Conservation (phyloP, 352 stramenopile species). For the Phytophthora fragariaefolia region DNA sequence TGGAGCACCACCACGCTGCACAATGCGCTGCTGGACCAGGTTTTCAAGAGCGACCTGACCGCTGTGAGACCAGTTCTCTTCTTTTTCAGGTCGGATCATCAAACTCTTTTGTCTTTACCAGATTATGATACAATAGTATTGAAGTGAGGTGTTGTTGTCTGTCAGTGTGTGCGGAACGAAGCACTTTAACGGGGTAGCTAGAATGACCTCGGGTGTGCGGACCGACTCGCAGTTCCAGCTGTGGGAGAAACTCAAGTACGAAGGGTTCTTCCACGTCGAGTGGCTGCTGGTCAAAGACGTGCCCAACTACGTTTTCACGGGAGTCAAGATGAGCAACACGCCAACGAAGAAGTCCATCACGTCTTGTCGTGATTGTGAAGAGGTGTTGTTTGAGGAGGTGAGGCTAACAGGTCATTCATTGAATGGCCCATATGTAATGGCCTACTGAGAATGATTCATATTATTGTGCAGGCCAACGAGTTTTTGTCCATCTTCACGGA, state of each 20-base stretch:
- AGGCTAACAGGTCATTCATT: too few relatives aligned
- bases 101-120: conserved; percentile 4
- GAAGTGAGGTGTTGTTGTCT: not conserved
- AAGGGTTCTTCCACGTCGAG: conserved; percentile 81
- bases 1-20: conserved; percentile 81
- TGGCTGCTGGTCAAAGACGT: conserved; percentile 88
- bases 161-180: conserved; percentile 73
- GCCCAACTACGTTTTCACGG: conserved; percentile 78
- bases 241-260: conserved; percentile 88
- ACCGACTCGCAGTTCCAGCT: conserved; percentile 63
- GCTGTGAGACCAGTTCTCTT: conserved; percentile 70
- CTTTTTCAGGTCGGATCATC: conserved; percentile 79
- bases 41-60: conserved; percentile 75
- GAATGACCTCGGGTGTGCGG: conserved; percentile 74
- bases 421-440: too few relatives aligned
- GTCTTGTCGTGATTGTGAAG: conserved; percentile 77
- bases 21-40: conserved; percentile 72
- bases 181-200: conserved; percentile 80
- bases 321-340: conserved; percentile 82
- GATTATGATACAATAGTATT: conserved; percentile 11
- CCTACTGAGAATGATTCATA: conserved; percentile 10
- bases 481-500: conserved; percentile 70
- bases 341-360: conserved; percentile 85
- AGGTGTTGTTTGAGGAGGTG: conserved; percentile 81
- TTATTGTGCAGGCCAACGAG: conserved; percentile 53